Percentiles rank a stretch among this genome's conserved stretches.
phyloP scores from a whole-genome alignment of 106 monocot species.

The Allium sativum region DNA sequence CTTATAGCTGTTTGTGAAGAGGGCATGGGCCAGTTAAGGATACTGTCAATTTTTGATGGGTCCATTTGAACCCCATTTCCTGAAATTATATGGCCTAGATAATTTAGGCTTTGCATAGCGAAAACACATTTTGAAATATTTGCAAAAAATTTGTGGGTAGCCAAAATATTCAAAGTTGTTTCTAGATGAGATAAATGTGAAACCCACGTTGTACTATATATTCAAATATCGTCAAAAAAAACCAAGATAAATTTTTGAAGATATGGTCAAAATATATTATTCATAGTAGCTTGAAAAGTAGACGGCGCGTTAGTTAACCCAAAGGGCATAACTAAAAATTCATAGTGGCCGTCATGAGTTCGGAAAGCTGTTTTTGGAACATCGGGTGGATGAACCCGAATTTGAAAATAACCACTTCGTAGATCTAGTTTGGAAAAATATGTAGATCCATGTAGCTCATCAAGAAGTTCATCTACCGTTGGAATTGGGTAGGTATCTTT shows the following conservation, averaged over 20 bases:
- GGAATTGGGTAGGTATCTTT: neutral
- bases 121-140: no score
- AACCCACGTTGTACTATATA: no score
- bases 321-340: neutral
- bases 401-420: neutral
- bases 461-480: neutral
- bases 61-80: no score
- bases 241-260: neutral
- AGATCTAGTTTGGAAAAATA: neutral
- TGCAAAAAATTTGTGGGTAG: no score
- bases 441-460: neutral
- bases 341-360: neutral
- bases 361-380: neutral
- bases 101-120: no score
- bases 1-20: no score
- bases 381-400: neutral
- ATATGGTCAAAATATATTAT: neutral
- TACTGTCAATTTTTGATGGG: no score
- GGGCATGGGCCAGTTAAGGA: no score
- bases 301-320: neutral
- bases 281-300: neutral
- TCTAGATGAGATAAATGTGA: no score
- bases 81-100: no score
- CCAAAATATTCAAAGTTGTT: no score
- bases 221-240: neutral